Evolutionary conservation across 2,329 filamentous ascomycete genomes (phyloP).

Genomic region (Clonostachys chloroleuca): DNA sequence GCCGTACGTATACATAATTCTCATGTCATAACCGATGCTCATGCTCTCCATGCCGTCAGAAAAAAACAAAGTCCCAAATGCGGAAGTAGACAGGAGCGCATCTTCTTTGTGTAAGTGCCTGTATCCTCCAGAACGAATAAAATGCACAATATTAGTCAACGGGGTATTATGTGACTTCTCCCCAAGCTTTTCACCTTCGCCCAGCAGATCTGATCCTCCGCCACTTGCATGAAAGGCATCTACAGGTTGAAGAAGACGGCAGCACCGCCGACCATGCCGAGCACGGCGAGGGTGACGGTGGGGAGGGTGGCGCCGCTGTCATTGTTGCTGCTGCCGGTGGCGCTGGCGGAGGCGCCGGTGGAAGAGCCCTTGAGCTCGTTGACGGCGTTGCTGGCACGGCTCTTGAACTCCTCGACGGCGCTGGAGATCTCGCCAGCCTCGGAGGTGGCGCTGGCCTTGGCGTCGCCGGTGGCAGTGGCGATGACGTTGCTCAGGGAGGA

Average conservation of each 20-base stretch:
- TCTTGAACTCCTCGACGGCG: conserved; percentile 8
- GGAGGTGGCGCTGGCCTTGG: conserved; percentile 2
- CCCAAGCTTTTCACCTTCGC: no score
- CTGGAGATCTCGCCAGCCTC: conserved; percentile 1
- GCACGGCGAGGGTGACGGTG: conserved; percentile 37
- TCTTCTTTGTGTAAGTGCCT: no score
- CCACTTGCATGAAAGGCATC: no score
- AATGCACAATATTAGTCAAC: no score
- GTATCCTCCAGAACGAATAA: no score
- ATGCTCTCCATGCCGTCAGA: neutral
- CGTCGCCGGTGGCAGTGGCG: conserved; percentile 12
- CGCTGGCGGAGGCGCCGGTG: conserved; percentile 3
- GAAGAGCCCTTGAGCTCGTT: conserved; percentile 5
- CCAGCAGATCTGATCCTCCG: no score
- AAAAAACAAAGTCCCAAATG: no score
- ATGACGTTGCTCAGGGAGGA: conserved; percentile 17
- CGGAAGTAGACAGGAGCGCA: no score
- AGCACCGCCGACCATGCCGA: conserved; percentile 40
- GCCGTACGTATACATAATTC: neutral
- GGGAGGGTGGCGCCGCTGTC: conserved; percentile 23
- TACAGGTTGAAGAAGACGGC: conserved; percentile 40
- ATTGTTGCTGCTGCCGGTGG: conserved; percentile 5
- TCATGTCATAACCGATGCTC: neutral
- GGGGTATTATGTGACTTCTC: no score
- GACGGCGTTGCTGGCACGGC: conserved; percentile 8